Percentiles rank a stretch among this genome's conserved stretches.
Evolutionary conservation across 805 yeast species (phyloP).

Genomic region (Nakazawaea siamensis): DNA sequence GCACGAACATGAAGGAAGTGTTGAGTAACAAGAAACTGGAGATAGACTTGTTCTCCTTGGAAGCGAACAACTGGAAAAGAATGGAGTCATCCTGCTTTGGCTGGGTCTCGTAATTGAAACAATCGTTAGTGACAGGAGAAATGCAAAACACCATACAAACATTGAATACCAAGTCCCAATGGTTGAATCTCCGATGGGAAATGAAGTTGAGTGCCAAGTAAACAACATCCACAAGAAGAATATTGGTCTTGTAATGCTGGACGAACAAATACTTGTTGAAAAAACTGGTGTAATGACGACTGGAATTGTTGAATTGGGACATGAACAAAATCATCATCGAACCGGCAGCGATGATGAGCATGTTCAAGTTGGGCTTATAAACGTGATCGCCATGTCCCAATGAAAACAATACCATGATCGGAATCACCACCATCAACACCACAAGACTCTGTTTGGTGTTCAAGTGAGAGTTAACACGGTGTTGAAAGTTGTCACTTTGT

Average conservation of each 20-base stretch:
- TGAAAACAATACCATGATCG: neutral
- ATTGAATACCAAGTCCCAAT: conserved; percentile 6
- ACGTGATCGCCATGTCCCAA: neutral
- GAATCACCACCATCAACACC: neutral
- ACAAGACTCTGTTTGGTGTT: neutral
- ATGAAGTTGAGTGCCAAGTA: conserved; percentile 10
- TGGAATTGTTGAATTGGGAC: conserved; percentile 20
- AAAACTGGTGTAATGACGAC: conserved; percentile 12
- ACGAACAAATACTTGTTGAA: conserved; percentile 17
- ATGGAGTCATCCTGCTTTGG: conserved; percentile 7
- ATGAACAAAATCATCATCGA: conserved; percentile 19
- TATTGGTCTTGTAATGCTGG: conserved; percentile 17
- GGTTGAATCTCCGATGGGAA: neutral
- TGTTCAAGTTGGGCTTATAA: conserved; percentile 14
- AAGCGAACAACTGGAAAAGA: conserved; percentile 27
- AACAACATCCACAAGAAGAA: conserved; percentile 14
- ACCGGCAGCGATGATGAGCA: conserved; percentile 22
- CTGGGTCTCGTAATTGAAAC: neutral
- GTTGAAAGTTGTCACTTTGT: conserved; percentile 1
- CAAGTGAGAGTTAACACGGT: conserved; percentile 1
- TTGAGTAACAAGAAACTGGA: conserved; percentile 81
- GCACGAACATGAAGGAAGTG: conserved; percentile 90
- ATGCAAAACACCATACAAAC: conserved; percentile 1
- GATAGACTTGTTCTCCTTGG: conserved; percentile 77
- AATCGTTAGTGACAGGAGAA: conserved; percentile 4